Base-by-base conservation (phyloP, 2,329 filamentous ascomycete genomes). In the Botrytis pseudocinerea region DNA sequence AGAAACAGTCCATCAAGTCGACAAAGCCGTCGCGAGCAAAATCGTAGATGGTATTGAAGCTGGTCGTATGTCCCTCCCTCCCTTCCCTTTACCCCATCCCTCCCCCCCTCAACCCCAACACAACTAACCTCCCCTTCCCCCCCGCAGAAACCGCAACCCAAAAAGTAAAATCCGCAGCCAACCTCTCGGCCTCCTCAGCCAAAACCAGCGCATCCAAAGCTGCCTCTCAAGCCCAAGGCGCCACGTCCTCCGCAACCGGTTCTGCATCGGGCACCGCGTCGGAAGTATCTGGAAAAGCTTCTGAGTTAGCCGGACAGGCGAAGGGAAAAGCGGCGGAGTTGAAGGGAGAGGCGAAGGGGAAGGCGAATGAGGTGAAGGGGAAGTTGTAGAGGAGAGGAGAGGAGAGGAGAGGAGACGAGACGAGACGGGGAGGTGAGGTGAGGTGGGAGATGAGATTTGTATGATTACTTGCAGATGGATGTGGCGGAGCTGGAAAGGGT, bases 11-110 rank as follows among this genome's bases (percentile, higher is more conserved):
- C 89, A 91, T 82, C 83, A 82, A 9, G 87, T 90, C 9, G 88
- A 91, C 82, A 85, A 88, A 44, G 85, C 83, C 68, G 87, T 91
- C 60, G 86, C 87, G 74, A 86, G 89, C 79, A 90, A 89, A 79
- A 79, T 91, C 28, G 87, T 90, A 42, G 87, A 88, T 57, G 88
- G 88, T 25, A 89, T 92, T 79, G 84, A 91, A 76, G 82, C 84
- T 64, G 86, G 86, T 66, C 81, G 90, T 90, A 83, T 74, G 86
- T 84, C n/a, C 20, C 59, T 35, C 44, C 14, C 7, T 16, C 44
- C 14, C 25, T 42, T 51, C 16, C 60, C 18, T 35, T 35, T 4
- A 18, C n/a, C 59, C 54, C 44, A 32, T 54, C 25, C n/a, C n/a
- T 44, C 35, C 20, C 59, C 32, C 59, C 2, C 8, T 14, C 51